Conservation (phyloP, 148 eudicot species). For the Mesembryanthemum crystallinum region DNA sequence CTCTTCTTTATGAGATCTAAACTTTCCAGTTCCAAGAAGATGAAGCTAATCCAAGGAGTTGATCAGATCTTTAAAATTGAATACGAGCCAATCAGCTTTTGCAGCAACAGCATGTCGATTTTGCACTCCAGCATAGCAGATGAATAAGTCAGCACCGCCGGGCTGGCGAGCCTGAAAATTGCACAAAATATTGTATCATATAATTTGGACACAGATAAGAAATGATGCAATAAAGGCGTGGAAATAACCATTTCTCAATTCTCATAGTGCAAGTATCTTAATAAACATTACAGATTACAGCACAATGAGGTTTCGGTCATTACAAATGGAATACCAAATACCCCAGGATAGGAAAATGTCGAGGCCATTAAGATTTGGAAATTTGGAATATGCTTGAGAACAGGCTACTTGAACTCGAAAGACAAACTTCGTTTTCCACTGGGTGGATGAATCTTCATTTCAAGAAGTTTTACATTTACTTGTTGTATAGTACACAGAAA, state of each 20-base stretch:
- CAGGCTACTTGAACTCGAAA: not conserved
- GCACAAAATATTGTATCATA: slow-evolving; percentile 9
- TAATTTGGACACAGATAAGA: not conserved
- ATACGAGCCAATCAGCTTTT: slow-evolving; percentile 92
- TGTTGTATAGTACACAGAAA: no score
- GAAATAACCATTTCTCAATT: not conserved
- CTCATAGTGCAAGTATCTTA: no score
- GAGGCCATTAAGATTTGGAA: not conserved
- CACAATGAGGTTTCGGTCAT: no score
- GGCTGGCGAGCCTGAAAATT: slow-evolving; percentile 72
- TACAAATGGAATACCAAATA: not conserved
- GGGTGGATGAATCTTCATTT: not conserved
- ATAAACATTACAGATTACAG: no score
- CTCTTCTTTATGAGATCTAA: no score
- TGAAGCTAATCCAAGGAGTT: slow-evolving; percentile 51
- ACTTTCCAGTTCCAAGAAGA: not conserved
- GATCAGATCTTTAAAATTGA: slow-evolving; percentile 65
- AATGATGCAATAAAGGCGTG: not conserved
- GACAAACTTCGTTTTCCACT: not conserved
- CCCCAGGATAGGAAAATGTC: not conserved
- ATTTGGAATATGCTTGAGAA: not conserved
- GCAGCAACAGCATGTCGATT: slow-evolving; percentile 76
- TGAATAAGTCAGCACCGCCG: slow-evolving; percentile 87
- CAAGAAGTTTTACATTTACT: no score
- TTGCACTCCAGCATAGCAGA: slow-evolving; percentile 91